Evolutionary conservation across 208 protist genomes (phyloP).

Genomic region (Acanthamoeba rhysodes): DNA sequence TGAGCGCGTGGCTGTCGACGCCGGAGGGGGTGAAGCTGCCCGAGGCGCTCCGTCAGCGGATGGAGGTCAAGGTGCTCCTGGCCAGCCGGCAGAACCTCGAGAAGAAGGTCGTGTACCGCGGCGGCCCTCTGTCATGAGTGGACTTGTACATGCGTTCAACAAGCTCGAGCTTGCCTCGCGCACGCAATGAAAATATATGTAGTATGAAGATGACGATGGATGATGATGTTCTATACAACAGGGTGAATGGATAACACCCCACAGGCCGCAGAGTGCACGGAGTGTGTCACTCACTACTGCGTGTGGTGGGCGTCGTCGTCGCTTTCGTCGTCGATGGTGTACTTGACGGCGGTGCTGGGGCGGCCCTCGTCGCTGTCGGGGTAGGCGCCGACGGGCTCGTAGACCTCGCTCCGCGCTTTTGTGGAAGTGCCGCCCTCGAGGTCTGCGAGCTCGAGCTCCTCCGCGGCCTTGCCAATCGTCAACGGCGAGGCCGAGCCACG

Average conservation of each 20-base stretch:
- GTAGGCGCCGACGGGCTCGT: not conserved
- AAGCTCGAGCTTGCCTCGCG: too few relatives aligned
- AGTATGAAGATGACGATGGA: too few relatives aligned
- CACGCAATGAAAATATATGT: too few relatives aligned
- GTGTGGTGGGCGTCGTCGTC: not conserved
- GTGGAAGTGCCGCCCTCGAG: not conserved
- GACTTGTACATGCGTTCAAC: too few relatives aligned
- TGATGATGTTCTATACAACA: too few relatives aligned
- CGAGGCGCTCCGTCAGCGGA: slow-evolving; percentile 41
- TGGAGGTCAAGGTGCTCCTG: slow-evolving; percentile 53
- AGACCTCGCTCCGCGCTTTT: not conserved
- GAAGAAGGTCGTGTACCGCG: slow-evolving; percentile 72
- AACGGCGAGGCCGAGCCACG: not conserved
- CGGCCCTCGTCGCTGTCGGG: not conserved
- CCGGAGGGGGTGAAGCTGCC: not conserved
- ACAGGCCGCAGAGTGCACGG: too few relatives aligned
- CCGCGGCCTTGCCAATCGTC: not conserved
- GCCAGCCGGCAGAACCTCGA: slow-evolving; percentile 38
- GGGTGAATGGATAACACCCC: not conserved
- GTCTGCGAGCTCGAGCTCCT: not conserved
- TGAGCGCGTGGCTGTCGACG: slow-evolving; percentile 49
- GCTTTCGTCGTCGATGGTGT: not conserved
- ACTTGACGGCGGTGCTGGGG: too few relatives aligned
- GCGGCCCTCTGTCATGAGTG: not conserved
- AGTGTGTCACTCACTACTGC: too few relatives aligned